Percentiles rank a stretch among this genome's conserved stretches.
Evolutionary conservation across 768 basidiomycete species (phyloP).

Genomic region (Gelatoporia subvermispora): DNA sequence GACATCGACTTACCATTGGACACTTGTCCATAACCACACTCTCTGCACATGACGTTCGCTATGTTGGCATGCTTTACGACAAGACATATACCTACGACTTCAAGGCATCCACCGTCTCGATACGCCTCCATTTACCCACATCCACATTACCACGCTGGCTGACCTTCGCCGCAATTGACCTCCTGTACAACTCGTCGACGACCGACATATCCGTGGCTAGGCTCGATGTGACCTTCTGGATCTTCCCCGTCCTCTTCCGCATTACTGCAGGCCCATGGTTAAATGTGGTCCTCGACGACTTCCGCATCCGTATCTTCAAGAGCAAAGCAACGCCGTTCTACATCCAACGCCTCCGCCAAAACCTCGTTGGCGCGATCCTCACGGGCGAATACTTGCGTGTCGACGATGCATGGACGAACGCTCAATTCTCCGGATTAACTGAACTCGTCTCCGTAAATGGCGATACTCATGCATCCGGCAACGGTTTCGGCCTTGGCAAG

Average conservation of each 20-base stretch:
- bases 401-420: constrained; percentile 31
- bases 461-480: not conserved
- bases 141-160: constrained; percentile 27
- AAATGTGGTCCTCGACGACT: constrained; percentile 31
- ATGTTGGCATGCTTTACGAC: constrained; percentile 13
- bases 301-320: constrained; percentile 29
- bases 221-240: constrained; percentile 26
- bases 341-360: constrained; percentile 31
- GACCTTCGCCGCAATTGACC: constrained; percentile 22
- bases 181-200: constrained; percentile 28
- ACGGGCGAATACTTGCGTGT: constrained; percentile 36
- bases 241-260: constrained; percentile 35
- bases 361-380: constrained; percentile 34
- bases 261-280: constrained; percentile 33
- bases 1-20: constrained; percentile 13
- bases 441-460: constrained; percentile 13
- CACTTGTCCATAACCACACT: constrained; percentile 8
- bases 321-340: constrained; percentile 34
- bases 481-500: not conserved
- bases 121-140: constrained; percentile 29
- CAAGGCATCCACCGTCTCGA: constrained; percentile 8
- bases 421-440: constrained; percentile 25
- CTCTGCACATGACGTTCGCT: constrained; percentile 13
- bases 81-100: constrained; percentile 15
- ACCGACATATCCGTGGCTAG: constrained; percentile 18